Percentiles rank a stretch among this genome's conserved stretches.
These are phyloP conservation scores for Salix arbutifolia DNA, from an alignment of 345 rosid genomes.

Conservation along the genomic window DNA sequence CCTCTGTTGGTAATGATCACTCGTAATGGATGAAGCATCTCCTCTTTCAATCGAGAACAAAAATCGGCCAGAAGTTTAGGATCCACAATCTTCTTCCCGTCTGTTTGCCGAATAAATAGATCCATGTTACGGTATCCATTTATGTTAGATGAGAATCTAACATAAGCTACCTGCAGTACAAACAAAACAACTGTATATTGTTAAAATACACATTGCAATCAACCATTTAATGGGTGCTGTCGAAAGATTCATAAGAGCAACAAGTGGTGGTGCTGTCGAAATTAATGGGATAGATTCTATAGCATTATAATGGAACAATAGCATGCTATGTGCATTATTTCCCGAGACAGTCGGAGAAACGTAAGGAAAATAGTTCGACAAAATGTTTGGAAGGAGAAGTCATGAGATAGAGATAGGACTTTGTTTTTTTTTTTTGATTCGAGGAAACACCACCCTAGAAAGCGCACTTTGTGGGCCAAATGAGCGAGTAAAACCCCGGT, in stretches of 20 bases:
- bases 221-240: background rate
- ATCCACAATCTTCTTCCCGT: constrained; percentile 26
- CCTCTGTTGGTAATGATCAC: constrained; percentile 25
- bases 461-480: too few relatives aligned
- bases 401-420: background rate
- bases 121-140: constrained; percentile 22
- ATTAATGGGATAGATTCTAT: background rate
- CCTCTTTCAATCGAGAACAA: constrained; percentile 24
- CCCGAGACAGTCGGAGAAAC: background rate
- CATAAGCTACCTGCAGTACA: constrained; percentile 21
- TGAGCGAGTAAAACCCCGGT: too few relatives aligned
- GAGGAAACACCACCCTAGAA: too few relatives aligned
- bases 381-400: background rate
- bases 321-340: background rate
- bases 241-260: background rate
- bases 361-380: background rate
- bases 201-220: constrained; percentile 5
- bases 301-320: background rate
- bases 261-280: background rate
- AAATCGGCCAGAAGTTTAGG: constrained; percentile 12
- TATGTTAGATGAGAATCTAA: constrained; percentile 16
- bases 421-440: too few relatives aligned
- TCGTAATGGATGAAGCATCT: constrained; percentile 28
- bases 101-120: constrained; percentile 19
- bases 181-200: background rate